Conservation (phyloP, 768 basidiomycete genomes). For the Boletus sp. region DNA sequence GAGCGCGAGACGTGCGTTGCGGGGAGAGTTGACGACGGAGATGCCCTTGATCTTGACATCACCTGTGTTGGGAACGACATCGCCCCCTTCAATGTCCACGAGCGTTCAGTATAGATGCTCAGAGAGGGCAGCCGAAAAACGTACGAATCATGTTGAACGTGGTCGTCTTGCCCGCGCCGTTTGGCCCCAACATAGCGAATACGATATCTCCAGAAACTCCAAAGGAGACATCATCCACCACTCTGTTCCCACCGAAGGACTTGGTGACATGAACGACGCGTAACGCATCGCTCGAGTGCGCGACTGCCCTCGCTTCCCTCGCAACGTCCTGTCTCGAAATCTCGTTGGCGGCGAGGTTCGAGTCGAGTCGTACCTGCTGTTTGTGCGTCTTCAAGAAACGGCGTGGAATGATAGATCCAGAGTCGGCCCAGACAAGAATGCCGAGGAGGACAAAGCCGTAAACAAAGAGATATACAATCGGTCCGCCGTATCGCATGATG, state of each 20-base stretch:
- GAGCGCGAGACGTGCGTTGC: slow-evolving; percentile 60
- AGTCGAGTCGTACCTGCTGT: slow-evolving; percentile 9
- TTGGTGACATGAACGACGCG: slow-evolving; percentile 64
- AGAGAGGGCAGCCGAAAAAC: slow-evolving; percentile 20
- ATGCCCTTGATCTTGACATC: slow-evolving; percentile 65
- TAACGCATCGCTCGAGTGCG: slow-evolving; percentile 51
- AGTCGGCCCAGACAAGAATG: slow-evolving; percentile 70
- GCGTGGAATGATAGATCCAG: slow-evolving; percentile 53
- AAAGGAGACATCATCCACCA: slow-evolving; percentile 72
- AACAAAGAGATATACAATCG: slow-evolving; percentile 68
- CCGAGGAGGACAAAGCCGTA: slow-evolving; percentile 56
- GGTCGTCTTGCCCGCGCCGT: slow-evolving; percentile 82
- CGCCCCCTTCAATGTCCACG: slow-evolving; percentile 48
- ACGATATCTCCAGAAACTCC: slow-evolving; percentile 60
- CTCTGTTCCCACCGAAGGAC: slow-evolving; percentile 50
- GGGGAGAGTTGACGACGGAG: slow-evolving; percentile 64
- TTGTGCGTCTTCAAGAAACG: slow-evolving; percentile 26
- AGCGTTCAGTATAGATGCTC: neutral
- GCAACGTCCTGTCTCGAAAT: slow-evolving; percentile 48
- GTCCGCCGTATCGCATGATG: slow-evolving; percentile 66
- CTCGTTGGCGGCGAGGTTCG: slow-evolving; percentile 12
- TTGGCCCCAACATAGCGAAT: slow-evolving; percentile 75
- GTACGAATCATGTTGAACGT: slow-evolving; percentile 77
- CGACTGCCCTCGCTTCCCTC: slow-evolving; percentile 48
- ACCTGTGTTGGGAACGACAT: slow-evolving; percentile 62